A percentile compares a stretch with the other conserved stretches of the same genome.
Evolutionary conservation across 2,329 filamentous ascomycete species (phyloP).

Genomic region (Aspergillus viridinutans): DNA sequence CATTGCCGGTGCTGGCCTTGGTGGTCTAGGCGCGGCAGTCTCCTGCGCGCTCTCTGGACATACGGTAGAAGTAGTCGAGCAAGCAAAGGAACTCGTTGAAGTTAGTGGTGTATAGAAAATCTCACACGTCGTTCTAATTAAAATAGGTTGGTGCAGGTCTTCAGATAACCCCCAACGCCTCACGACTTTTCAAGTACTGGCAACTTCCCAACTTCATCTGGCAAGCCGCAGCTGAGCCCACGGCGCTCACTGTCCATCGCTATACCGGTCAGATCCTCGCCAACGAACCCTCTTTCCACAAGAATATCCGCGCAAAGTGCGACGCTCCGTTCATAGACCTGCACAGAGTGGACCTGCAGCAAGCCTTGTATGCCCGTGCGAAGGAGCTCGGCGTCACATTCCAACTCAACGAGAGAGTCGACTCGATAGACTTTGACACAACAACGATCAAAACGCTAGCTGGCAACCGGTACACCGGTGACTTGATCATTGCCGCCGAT

Average conservation of each 20-base stretch:
- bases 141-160: conserved; percentile 57
- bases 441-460: conserved; percentile 35
- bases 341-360: conserved; percentile 61
- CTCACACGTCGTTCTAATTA: not conserved
- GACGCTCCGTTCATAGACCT: conserved; percentile 55
- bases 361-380: conserved; percentile 50
- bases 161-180: conserved; percentile 46
- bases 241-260: conserved; percentile 30
- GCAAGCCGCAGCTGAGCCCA: conserved; percentile 29
- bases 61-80: conserved; percentile 26
- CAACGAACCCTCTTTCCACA: conserved; percentile 49
- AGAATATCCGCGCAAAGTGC: conserved; percentile 53
- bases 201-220: conserved; percentile 22
- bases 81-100: conserved; percentile 28
- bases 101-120: conserved; percentile 21
- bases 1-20: conserved; percentile 29
- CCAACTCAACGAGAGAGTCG: conserved; percentile 47
- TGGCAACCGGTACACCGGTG: conserved; percentile 43
- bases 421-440: conserved; percentile 34
- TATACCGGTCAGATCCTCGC: conserved; percentile 35
- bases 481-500: conserved; percentile 61
- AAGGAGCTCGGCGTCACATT: conserved; percentile 52
- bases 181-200: conserved; percentile 29
- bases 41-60: conserved; percentile 24
- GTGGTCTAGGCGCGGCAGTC: conserved; percentile 28